Conservation (phyloP, 208 protist genomes). For the Trypanosoma avium region DNA sequence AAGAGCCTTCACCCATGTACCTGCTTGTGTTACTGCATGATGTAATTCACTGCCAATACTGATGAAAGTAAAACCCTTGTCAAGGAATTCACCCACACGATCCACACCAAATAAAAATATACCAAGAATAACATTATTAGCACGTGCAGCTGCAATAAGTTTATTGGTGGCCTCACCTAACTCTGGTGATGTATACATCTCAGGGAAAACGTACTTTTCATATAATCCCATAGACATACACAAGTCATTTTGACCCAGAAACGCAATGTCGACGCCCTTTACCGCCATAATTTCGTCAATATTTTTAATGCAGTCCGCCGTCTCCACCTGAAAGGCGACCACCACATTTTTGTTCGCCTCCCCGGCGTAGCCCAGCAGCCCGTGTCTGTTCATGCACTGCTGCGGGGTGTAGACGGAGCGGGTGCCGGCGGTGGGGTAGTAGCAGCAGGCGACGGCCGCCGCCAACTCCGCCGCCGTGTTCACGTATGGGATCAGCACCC, state of each 20-base stretch:
- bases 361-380: conserved; percentile 75
- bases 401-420: conserved; percentile 77
- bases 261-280: conserved; percentile 77
- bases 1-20: conserved; percentile 53
- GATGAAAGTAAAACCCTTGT: conserved; percentile 83
- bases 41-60: conserved; percentile 79
- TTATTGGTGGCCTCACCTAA: conserved; percentile 62
- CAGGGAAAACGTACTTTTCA: conserved; percentile 80
- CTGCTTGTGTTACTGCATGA: conserved; percentile 75
- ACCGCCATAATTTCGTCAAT: conserved; percentile 81
- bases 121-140: conserved; percentile 70
- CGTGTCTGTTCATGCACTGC: conserved; percentile 78
- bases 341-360: conserved; percentile 78
- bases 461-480: conserved; percentile 73
- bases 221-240: conserved; percentile 87
- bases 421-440: conserved; percentile 72
- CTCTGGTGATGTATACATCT: conserved; percentile 82
- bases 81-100: conserved; percentile 79
- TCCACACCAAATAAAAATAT: conserved; percentile 79
- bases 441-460: conserved; percentile 79
- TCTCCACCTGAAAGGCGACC: conserved; percentile 82
- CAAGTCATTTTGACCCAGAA: conserved; percentile 80
- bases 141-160: conserved; percentile 65
- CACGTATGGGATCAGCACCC: conserved; percentile 81
- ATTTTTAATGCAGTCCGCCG: conserved; percentile 76